These are phyloP conservation scores for Raphanus raphanistrum DNA, from an alignment of 345 rosid genomes.

Conservation along the genomic window DNA sequence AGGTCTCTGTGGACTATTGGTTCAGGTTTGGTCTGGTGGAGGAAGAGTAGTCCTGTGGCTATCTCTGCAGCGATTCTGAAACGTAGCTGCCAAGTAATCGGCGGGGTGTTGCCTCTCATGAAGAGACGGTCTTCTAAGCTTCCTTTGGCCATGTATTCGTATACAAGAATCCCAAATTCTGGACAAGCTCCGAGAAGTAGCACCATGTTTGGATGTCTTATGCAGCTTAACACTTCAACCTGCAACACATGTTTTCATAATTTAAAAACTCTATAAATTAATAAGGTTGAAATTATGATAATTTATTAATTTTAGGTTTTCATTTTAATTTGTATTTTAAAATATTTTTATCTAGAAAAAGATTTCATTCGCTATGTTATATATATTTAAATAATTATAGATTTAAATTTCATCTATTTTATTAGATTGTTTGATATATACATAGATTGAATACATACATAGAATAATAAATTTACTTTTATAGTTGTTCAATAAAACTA, in stretches of 20 bases:
- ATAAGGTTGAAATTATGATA: too few species aligned
- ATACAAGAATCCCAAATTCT: slow-evolving; percentile 79
- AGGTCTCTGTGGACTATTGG: slow-evolving; percentile 94
- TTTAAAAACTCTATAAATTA: not conserved
- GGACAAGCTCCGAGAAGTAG: slow-evolving; percentile 96
- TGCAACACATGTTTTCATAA: slow-evolving; percentile 20
- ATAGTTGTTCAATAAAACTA: too few species aligned
- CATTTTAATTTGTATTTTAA: too few species aligned
- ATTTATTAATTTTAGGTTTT: too few species aligned
- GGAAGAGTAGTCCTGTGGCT: slow-evolving; percentile 81
- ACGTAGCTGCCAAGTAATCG: slow-evolving; percentile 79
- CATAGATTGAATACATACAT: too few species aligned
- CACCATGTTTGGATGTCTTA: slow-evolving; percentile 99
- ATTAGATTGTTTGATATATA: too few species aligned
- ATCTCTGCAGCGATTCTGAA: slow-evolving; percentile 87
- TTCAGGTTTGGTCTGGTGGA: slow-evolving; percentile 92
- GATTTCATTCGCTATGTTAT: too few species aligned
- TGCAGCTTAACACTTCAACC: slow-evolving; percentile 86
- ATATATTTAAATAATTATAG: too few species aligned
- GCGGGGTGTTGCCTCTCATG: slow-evolving; percentile 53
- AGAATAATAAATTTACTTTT: too few species aligned
- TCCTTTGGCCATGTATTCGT: slow-evolving; percentile 89
- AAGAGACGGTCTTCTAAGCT: slow-evolving; percentile 83
- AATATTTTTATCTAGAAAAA: too few species aligned
- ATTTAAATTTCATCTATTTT: too few species aligned